Base-by-base conservation (phyloP, 2,329 filamentous ascomycete species). In the Dactylellina leptospora region DNA sequence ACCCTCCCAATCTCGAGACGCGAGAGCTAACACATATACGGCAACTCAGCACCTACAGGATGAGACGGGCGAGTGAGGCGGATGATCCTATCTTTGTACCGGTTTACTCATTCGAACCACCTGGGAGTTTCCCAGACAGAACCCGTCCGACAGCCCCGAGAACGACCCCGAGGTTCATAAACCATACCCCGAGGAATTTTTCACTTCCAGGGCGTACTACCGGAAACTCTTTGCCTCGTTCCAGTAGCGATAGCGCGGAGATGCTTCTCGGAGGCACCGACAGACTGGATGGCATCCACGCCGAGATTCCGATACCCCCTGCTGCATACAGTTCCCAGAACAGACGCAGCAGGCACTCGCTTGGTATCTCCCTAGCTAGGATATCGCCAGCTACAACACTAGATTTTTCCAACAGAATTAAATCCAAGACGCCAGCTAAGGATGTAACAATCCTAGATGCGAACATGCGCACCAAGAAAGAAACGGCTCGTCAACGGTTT, bases 21-120 rank as follows among this genome's bases (percentile, higher is more conserved):
- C 11, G 6, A 4, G 25, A 11, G 22, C 54, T 47, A 59, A 47
- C 40, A 18, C 18, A 27, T 38, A 10, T 42, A 13, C 18, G 16
- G 10, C 20, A 5, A 28, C 48, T 9, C 38, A 70, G 66, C 22
- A 71, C 50, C 4, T 71, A 71, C 40, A 56, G 66, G 2, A 54
- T 71, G n/a, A 55, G 66, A 44, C 59, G 56, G n/a, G 51, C 56
- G 8, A 59, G 22, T 20, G 58, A 63, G 47, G 51, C 36, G 2
- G 58, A 62, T 18, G 66, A 71, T 4, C 66, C 66, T 2, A 63
- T 71, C 23, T 71, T 51, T 16, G 56, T 71, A n/a, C 66, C 66
- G 4, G 51, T 71, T 6, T 71, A 71, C 25, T 56, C 25, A 2
- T 71, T 71, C 44, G 66, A 62, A 16, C 58, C 66, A n/a, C 58